Percentiles rank a stretch among this genome's conserved stretches.
These are phyloP conservation scores for Cercospora zeina DNA, from an alignment of 2,329 filamentous ascomycete genomes.

Conservation along the genomic window DNA sequence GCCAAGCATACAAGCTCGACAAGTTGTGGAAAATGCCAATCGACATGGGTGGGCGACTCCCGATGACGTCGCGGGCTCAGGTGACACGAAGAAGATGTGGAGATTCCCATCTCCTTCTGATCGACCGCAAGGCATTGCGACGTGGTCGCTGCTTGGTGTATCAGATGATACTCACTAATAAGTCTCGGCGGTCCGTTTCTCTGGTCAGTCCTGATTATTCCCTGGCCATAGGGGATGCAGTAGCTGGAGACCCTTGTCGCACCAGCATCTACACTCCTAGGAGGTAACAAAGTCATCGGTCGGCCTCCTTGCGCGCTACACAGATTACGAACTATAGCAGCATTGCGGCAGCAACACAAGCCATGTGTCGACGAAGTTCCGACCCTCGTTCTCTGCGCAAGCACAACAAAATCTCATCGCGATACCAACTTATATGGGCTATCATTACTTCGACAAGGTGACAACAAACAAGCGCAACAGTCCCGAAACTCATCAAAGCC, in stretches of 20 bases:
- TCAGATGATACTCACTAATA: not conserved
- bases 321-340: not conserved
- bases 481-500: not conserved
- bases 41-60: not conserved
- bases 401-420: not conserved
- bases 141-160: not conserved
- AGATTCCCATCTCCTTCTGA: not conserved
- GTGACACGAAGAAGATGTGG: not conserved
- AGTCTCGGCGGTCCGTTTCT: conserved; percentile 1
- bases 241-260: not conserved
- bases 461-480: not conserved
- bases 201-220: not conserved
- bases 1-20: conserved; percentile 2
- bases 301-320: not conserved
- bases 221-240: too few species aligned
- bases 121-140: not conserved
- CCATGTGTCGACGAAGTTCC: not conserved
- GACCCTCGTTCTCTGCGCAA: not conserved
- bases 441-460: not conserved
- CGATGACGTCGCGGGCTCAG: not conserved
- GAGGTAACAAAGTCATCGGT: too few species aligned
- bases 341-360: not conserved
- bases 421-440: not conserved
- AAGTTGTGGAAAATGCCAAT: not conserved
- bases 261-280: not conserved